These are phyloP conservation scores for Pythium aquatile DNA, from an alignment of 352 stramenopile species.

Conservation along the genomic window DNA sequence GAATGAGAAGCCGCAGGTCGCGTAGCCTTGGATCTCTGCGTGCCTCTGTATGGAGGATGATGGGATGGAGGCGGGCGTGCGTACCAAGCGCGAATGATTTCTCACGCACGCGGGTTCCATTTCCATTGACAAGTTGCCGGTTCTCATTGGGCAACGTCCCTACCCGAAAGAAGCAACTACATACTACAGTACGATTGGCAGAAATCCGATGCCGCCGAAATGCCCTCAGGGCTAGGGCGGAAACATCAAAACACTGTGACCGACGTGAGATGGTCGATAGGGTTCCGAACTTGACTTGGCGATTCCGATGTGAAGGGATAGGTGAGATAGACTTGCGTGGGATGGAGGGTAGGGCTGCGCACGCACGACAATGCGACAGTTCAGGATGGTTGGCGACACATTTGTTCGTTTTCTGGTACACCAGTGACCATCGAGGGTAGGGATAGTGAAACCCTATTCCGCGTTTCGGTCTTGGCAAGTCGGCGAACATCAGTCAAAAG, in stretches of 20 bases:
- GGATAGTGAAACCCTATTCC: not conserved
- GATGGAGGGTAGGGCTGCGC: not conserved
- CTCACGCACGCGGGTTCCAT: not conserved
- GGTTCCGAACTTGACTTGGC: slow-evolving; percentile 2
- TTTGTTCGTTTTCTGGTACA: slow-evolving; percentile 15
- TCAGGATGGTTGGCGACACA: not conserved
- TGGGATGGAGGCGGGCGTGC: slow-evolving; percentile 8
- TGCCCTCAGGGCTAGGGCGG: not conserved
- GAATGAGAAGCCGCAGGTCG: not conserved
- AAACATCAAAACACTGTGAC: too few species aligned
- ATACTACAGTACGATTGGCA: slow-evolving; percentile 13
- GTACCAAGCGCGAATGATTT: not conserved
- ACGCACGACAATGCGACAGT: slow-evolving; percentile 24
- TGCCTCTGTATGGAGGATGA: not conserved
- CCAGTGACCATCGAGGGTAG: not conserved
- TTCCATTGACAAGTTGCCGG: slow-evolving; percentile 4
- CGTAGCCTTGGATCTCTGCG: too few species aligned
- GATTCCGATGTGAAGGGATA: not conserved
- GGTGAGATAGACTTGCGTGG: not conserved
- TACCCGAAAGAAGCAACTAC: slow-evolving; percentile 8
- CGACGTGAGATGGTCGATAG: not conserved
- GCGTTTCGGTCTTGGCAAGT: not conserved
- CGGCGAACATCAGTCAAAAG: not conserved
- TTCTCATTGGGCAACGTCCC: slow-evolving; percentile 18
- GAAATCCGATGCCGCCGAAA: slow-evolving; percentile 3